Conservation (phyloP, 2,329 filamentous ascomycete species). For the Fusarium fujikuroi region DNA sequence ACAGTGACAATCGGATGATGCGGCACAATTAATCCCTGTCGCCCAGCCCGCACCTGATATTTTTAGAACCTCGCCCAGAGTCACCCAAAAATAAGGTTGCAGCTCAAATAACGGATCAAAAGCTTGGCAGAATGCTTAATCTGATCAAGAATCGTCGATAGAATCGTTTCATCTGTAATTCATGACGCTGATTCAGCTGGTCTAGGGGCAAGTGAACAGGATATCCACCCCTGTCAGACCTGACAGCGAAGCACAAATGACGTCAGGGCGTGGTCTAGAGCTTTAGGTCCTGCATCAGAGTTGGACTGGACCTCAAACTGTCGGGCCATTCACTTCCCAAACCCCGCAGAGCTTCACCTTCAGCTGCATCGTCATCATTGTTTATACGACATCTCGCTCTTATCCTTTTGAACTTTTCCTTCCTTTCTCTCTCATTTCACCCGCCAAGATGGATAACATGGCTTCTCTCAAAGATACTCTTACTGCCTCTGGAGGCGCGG, state of each 20-base stretch:
- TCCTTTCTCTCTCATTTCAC: not conserved
- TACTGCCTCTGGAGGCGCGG: conserved; percentile 42
- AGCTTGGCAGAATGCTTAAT: conserved; percentile 16
- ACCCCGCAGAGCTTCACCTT: conserved; percentile 19
- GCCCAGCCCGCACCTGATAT: not conserved
- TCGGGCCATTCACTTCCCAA: not conserved
- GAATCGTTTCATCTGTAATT: not conserved
- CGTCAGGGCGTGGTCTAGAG: conserved; percentile 7
- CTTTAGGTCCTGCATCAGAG: conserved; percentile 1
- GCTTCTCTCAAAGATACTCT: conserved; percentile 36
- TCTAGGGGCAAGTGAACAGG: not conserved
- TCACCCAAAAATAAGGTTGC: conserved; percentile 14
- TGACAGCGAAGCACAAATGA: conserved; percentile 16
- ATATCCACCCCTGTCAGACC: not conserved
- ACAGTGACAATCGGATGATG: not conserved
- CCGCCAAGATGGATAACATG: conserved; percentile 40
- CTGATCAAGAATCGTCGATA: not conserved
- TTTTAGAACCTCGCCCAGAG: conserved; percentile 8
- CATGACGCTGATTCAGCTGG: not conserved
- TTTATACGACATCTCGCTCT: not conserved
- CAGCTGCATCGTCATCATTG: conserved; percentile 6
- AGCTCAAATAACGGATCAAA: not conserved
- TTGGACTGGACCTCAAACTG: not conserved
- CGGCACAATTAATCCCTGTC: conserved; percentile 12
- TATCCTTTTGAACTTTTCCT: not conserved